Conservation (phyloP, 371 early-diverging fungal genomes). For the Mucor piriformis region DNA sequence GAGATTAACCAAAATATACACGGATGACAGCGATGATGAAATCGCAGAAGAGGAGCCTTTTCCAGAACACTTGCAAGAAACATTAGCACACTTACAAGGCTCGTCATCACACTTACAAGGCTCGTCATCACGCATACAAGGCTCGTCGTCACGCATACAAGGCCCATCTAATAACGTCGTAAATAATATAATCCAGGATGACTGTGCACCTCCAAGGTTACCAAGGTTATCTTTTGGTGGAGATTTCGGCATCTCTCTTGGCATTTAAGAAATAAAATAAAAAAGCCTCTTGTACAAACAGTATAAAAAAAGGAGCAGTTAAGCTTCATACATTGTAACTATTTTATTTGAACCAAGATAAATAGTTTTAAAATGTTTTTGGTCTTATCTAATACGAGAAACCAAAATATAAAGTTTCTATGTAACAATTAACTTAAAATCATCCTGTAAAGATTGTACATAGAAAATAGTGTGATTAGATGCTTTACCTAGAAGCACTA, state of each 20-base stretch:
- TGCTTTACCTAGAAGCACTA: too few species aligned
- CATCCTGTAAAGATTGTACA: too few species aligned
- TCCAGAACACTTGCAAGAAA: background rate
- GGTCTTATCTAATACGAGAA: too few species aligned
- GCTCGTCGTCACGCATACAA: background rate
- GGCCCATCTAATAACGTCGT: background rate
- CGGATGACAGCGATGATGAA: constrained; percentile 34
- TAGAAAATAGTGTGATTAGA: too few species aligned
- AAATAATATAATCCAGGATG: background rate
- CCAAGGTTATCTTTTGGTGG: constrained; percentile 33
- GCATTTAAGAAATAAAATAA: constrained; percentile 12
- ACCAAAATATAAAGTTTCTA: too few species aligned
- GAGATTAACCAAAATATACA: constrained; percentile 26
- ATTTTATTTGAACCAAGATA: too few species aligned
- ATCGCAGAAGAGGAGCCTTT: background rate
- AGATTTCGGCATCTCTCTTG: constrained; percentile 26
- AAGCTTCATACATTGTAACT: too few species aligned
- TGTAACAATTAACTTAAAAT: too few species aligned
- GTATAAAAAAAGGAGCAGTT: too few species aligned
- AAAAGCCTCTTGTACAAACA: background rate
- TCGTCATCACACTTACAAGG: too few species aligned
- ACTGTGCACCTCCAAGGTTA: constrained; percentile 20
- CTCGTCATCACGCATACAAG: background rate
- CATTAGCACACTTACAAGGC: background rate
- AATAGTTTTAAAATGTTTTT: too few species aligned